Conservation (phyloP, 805 yeast species). For the Jamesozyma lodderae region DNA sequence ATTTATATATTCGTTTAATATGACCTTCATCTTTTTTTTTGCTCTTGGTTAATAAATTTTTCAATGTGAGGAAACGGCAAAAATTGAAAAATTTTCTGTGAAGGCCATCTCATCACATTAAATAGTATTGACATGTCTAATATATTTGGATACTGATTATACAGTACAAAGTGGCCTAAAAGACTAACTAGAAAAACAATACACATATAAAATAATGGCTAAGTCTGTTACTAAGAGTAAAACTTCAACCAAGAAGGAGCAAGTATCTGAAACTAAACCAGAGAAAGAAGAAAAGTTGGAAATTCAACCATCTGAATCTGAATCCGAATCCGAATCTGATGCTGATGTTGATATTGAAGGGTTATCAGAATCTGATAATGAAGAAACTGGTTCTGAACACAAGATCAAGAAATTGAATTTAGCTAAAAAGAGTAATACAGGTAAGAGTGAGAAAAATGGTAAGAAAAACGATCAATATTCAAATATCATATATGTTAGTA, state of each 20-base stretch:
- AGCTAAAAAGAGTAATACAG: conserved; percentile 20
- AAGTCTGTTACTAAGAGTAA: conserved; percentile 4
- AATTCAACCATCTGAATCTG: conserved; percentile 21
- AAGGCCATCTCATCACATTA: conserved; percentile 7
- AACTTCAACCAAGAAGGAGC: conserved; percentile 10
- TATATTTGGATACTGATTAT: too few species aligned
- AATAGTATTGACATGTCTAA: too few species aligned
- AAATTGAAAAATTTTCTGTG: too few species aligned
- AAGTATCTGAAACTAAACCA: conserved; percentile 14
- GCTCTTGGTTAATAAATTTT: too few species aligned
- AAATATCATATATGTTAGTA: conserved; percentile 80
- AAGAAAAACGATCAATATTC: conserved; percentile 29
- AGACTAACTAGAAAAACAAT: background rate
- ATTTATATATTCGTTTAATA: too few species aligned
- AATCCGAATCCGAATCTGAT: conserved; percentile 23
- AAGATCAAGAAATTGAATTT: conserved; percentile 26
- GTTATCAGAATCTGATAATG: conserved; percentile 27
- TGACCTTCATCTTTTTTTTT: too few species aligned
- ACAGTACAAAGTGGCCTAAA: too few species aligned
- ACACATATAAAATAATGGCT: conserved; percentile 7
- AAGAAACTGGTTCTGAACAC: conserved; percentile 18
- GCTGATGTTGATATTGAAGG: conserved; percentile 27
- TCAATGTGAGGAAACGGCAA: background rate
- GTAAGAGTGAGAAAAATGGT: conserved; percentile 13
- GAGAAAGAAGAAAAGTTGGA: conserved; percentile 22